Conservation (phyloP, 108 stramenopile genomes). For the Aureococcus anophagefferens region DNA sequence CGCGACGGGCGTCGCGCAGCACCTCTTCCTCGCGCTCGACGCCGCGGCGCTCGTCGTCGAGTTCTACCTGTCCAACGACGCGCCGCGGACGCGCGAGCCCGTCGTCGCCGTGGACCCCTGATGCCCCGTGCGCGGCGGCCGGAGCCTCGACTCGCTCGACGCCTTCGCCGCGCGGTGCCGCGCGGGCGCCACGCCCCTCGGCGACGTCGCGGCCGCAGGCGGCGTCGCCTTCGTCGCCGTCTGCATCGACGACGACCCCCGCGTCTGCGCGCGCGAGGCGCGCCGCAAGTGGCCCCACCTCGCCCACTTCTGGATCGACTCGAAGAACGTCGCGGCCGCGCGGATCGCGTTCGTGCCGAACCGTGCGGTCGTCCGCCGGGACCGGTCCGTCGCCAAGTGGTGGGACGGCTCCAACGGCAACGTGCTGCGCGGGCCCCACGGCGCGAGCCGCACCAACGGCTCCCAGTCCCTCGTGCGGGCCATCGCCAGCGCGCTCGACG, state of each 20-base stretch:
- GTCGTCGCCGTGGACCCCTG: background rate
- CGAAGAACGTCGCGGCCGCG: background rate
- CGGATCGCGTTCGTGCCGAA: background rate
- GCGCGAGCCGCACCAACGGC: background rate
- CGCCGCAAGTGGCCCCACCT: background rate
- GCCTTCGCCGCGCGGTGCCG: background rate
- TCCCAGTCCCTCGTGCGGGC: background rate
- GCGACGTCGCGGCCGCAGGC: background rate
- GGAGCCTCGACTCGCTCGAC: background rate
- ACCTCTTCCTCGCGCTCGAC: background rate
- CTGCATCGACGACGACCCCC: background rate
- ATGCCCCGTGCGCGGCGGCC: conserved; percentile 1
- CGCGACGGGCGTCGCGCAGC: background rate
- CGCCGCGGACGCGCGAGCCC: background rate
- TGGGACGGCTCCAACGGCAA: background rate
- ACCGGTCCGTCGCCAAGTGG: background rate
- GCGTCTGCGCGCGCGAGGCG: background rate
- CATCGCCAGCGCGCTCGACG: background rate
- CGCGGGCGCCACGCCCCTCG: background rate
- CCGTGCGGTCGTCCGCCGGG: background rate
- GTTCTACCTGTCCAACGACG: background rate
- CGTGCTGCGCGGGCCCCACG: background rate
- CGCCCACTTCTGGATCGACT: background rate
- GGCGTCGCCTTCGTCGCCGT: background rate
- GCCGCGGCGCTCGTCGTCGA: background rate